phyloP scores from a whole-genome alignment of 768 basidiomycete species.

The Candolleomyces eurysporus region DNA sequence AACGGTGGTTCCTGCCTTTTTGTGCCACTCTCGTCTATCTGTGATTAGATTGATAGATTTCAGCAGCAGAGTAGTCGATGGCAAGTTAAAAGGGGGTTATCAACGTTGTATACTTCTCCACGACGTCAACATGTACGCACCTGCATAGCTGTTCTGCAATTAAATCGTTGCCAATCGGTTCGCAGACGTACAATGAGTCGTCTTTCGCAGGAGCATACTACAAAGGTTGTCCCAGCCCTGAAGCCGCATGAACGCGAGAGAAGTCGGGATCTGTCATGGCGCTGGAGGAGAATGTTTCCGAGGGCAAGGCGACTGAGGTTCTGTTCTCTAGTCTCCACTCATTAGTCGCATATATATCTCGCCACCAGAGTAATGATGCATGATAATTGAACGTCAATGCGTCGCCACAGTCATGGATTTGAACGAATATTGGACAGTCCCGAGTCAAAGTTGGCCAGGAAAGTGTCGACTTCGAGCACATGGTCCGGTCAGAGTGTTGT shows the following conservation, averaged over 20 bases:
- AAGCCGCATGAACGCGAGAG: background rate
- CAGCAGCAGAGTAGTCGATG: conserved; percentile 20
- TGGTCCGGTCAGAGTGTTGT: too few species aligned
- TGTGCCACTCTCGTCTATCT: too few species aligned
- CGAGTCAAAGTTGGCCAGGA: too few species aligned
- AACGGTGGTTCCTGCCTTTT: conserved; percentile 20
- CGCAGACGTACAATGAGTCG: background rate
- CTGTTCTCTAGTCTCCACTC: too few species aligned
- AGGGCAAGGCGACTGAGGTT: too few species aligned
- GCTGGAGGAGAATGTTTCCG: background rate
- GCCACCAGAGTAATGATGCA: too few species aligned
- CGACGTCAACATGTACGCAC: background rate
- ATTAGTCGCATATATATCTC: too few species aligned
- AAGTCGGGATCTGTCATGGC: background rate
- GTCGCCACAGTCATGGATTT: too few species aligned
- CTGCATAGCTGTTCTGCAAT: background rate
- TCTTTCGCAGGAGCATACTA: background rate
- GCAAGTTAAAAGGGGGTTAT: background rate
- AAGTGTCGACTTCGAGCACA: too few species aligned
- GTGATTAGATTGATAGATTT: too few species aligned
- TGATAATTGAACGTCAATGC: too few species aligned
- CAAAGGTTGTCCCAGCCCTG: background rate
- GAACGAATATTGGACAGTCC: too few species aligned
- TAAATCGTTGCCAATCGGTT: background rate
- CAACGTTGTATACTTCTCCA: background rate